Evolutionary conservation across 202 grass and related monocot species (phyloP).

Genomic region (Schoenoplectus triqueter): DNA sequence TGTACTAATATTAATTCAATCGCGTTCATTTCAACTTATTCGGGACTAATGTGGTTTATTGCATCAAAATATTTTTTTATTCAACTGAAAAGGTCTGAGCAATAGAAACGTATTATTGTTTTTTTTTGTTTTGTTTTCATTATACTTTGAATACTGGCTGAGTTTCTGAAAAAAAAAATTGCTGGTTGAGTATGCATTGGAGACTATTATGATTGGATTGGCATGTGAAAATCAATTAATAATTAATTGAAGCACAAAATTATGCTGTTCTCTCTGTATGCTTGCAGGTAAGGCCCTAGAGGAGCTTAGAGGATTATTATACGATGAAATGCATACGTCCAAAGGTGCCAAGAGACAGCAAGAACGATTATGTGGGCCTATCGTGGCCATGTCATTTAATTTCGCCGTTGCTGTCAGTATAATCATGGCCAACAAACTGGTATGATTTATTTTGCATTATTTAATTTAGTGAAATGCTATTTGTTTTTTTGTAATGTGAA

Average conservation of each 20-base stretch:
- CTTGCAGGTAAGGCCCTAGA: constrained; percentile 68
- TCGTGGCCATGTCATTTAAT: constrained; percentile 85
- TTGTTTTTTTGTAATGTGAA: not conserved
- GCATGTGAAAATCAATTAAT: not conserved
- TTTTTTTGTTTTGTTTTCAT: too few relatives aligned
- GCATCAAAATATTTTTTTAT: too few relatives aligned
- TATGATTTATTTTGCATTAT: constrained; percentile 41
- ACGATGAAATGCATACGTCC: constrained; percentile 82
- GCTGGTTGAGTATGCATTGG: not conserved
- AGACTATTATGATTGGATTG: constrained; percentile 13
- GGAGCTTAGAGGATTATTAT: constrained; percentile 65
- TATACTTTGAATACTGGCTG: too few relatives aligned
- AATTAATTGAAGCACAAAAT: not conserved
- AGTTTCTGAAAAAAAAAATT: too few relatives aligned
- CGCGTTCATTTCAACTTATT: too few relatives aligned
- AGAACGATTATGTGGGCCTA: constrained; percentile 75
- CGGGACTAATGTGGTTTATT: too few relatives aligned
- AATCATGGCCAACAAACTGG: constrained; percentile 99
- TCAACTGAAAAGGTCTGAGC: too few relatives aligned
- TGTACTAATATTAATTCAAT: too few relatives aligned
- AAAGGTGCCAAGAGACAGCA: constrained; percentile 91
- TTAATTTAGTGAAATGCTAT: constrained; percentile 23
- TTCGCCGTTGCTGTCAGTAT: constrained; percentile 90
- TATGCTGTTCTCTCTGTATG: not conserved
- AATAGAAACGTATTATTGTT: too few relatives aligned